phyloP scores from a whole-genome alignment of 257 asterid genomes.

The Forsythia suspensa region DNA sequence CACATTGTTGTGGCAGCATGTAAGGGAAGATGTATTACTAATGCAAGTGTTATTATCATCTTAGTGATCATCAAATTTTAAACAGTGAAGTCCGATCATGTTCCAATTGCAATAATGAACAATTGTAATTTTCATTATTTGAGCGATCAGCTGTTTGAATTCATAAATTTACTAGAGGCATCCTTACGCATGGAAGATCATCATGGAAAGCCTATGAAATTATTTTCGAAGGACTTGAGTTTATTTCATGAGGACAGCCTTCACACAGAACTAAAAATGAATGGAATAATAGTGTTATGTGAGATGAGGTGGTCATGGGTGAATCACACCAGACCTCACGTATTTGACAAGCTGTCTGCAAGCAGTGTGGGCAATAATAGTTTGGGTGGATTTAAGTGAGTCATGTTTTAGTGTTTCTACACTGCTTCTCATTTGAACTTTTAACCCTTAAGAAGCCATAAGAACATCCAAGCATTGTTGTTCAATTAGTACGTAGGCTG shows the following conservation, averaged over 20 bases:
- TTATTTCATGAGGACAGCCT: neutral
- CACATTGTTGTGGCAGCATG: neutral
- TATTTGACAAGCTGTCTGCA: neutral
- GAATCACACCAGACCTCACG: neutral
- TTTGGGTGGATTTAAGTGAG: neutral
- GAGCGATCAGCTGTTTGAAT: neutral
- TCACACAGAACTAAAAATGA: neutral
- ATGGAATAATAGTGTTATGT: neutral
- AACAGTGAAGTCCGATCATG: neutral
- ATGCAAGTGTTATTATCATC: neutral
- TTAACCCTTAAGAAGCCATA: neutral
- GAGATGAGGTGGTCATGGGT: neutral
- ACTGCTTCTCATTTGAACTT: neutral
- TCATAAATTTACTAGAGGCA: neutral
- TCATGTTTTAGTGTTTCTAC: neutral
- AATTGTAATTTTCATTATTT: neutral
- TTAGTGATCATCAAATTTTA: neutral
- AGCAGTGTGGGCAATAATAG: neutral
- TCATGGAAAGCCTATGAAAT: neutral
- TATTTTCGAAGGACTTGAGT: neutral
- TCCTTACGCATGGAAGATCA: neutral
- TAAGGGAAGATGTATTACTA: neutral
- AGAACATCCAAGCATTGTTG: neutral
- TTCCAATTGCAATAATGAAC: neutral
- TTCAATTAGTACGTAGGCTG: neutral